Evolutionary conservation across 2,329 filamentous ascomycete genomes (phyloP), one percentile per base, ranked within the genome.

Genomic region (Calonectria leucothoes): DNA sequence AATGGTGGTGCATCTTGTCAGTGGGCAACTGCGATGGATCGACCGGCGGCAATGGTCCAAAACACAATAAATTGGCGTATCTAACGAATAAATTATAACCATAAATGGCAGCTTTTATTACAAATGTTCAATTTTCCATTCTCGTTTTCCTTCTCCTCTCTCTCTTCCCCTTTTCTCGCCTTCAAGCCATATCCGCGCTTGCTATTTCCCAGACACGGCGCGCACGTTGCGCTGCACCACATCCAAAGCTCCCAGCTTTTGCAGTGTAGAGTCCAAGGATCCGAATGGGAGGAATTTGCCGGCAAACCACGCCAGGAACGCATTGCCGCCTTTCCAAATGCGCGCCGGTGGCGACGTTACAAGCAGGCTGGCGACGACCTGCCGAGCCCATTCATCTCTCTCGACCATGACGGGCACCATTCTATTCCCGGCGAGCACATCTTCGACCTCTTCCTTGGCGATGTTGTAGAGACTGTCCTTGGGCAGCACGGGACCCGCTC

Each of bases 401-500:
- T 68, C 66, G 6, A 48, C 8, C 66, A 68, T 68, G 35, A 20
- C 35, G 27, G 27, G 25, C 17, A 45, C 66, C 37, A 68, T 27
- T 37, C n/a, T 6, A 37, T 23, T 68, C 2, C 66, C 66, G 11
- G 51, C 42, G 25, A 68, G 35, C 4, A 59, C 52, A 20, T 33
- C 11, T 59, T 68, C 66, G 12, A 68, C 37, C 25, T 68, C 66
- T 3, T 45, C 52, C 51, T 68, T 68, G 20, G 66, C 66, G 23
- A 68, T 27, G 25, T 68, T 68, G 66, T 68, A 68, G n/a, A 68
- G 10, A 14, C 66, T 68, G 20, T 59, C 49, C 23, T 68, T 45
- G 35, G 66, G 35, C 6, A 68, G 66, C 11, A 15, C 25, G 2
- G 64, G 64, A 6, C 45, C 64, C 17, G 64, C 59, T 25, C 59